A percentile compares a stretch with the other conserved stretches of the same genome.
phyloP scores from a whole-genome alignment of 495 filamentous ascomycete genomes.

The Neurospora tetraspora region DNA sequence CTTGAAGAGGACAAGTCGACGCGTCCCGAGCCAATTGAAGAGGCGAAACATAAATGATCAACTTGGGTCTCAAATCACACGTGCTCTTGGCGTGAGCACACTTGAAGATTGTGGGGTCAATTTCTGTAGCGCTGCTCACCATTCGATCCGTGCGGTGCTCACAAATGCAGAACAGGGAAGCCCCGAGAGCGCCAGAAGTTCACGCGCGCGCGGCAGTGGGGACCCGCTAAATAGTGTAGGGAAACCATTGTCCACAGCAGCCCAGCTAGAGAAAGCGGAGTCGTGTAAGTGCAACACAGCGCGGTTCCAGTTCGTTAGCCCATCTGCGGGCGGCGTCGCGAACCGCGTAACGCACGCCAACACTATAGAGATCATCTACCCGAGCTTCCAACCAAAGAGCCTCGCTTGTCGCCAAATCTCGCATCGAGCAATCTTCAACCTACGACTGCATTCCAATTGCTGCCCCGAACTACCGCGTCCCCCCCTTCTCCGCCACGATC shows the following conservation, averaged over 20 bases:
- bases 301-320: constrained; percentile 9
- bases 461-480: not conserved
- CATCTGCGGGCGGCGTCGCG: constrained; percentile 21
- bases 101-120: not conserved
- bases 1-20: not conserved
- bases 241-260: too few species aligned
- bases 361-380: not conserved
- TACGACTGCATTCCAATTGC: constrained; percentile 2
- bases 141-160: constrained; percentile 4
- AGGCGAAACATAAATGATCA: not conserved
- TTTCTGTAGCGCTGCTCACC: constrained; percentile 9
- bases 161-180: not conserved
- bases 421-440: constrained; percentile 6
- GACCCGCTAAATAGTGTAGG: not conserved
- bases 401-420: constrained; percentile 17
- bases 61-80: not conserved
- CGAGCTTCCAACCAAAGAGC: constrained; percentile 7
- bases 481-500: not conserved
- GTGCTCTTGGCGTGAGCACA: not conserved
- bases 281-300: constrained; percentile 12
- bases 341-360: constrained; percentile 20
- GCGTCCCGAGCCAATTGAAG: not conserved
- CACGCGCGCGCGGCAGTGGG: not conserved
- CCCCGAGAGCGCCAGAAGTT: not conserved
- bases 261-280: not conserved